Evolutionary conservation across 2,329 filamentous ascomycete genomes (phyloP).

Genomic region (Talaromyces funiculosus): DNA sequence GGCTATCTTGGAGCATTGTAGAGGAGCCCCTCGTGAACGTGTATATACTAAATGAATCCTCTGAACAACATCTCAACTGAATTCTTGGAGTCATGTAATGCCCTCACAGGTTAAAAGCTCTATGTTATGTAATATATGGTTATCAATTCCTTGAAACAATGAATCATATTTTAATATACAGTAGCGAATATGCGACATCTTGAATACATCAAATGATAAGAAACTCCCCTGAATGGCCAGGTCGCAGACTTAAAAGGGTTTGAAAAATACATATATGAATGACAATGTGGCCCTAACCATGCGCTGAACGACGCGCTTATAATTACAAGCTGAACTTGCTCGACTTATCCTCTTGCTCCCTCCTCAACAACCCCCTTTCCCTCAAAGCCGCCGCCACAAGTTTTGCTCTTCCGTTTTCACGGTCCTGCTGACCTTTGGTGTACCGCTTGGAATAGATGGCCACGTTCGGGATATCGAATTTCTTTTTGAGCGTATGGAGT

Average conservation of each 20-base stretch:
- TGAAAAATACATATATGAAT: background rate
- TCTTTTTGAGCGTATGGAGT: conserved; percentile 43
- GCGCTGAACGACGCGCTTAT: background rate
- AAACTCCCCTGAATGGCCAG: background rate
- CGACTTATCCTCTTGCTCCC: conserved; percentile 21
- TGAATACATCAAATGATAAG: background rate
- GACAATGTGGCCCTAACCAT: background rate
- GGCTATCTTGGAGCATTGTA: no score
- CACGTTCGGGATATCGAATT: conserved; percentile 64
- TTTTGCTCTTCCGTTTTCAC: conserved; percentile 70
- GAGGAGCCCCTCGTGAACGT: no score
- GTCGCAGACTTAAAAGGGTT: background rate
- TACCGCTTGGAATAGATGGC: conserved; percentile 59
- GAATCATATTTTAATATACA: conserved; percentile 23
- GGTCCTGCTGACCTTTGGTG: conserved; percentile 67
- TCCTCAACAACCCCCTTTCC: conserved; percentile 49
- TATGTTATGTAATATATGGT: no score
- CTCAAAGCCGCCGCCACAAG: conserved; percentile 66
- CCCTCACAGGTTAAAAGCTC: no score
- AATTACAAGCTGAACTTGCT: conserved; percentile 33
- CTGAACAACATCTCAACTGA: no score
- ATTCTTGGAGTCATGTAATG: no score
- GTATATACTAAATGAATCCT: no score
- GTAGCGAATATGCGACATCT: conserved; percentile 14
- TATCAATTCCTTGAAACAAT: background rate